phyloP scores from a whole-genome alignment of 768 basidiomycete species.

The Boletus vermiculosoides region DNA sequence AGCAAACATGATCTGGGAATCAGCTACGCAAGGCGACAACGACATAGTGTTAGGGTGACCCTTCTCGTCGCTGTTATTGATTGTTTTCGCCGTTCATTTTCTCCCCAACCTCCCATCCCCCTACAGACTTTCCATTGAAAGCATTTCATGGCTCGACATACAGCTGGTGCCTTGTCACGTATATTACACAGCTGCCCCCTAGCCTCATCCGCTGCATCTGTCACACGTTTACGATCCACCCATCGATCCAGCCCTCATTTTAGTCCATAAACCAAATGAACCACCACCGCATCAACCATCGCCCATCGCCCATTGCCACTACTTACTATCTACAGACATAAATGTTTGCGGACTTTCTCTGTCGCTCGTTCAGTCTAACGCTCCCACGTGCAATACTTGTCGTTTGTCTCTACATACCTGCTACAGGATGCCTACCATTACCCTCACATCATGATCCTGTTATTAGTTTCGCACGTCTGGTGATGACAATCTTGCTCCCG shows the following conservation, averaged over 20 bases:
- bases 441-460: neutral
- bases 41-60: conserved; percentile 33
- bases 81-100: neutral
- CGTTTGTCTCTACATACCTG: conserved; percentile 20
- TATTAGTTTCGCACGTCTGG: neutral
- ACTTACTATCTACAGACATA: conserved; percentile 18
- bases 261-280: conserved; percentile 1
- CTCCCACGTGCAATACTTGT: conserved; percentile 8
- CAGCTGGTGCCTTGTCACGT: neutral
- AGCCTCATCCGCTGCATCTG: conserved; percentile 6
- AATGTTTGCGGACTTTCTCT: conserved; percentile 13
- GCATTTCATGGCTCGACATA: conserved; percentile 6
- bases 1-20: conserved; percentile 30
- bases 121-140: conserved; percentile 1
- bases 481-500: conserved; percentile 11
- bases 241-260: conserved; percentile 1
- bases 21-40: conserved; percentile 27
- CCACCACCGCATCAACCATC: conserved; percentile 1
- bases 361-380: conserved; percentile 3
- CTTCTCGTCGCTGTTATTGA: conserved; percentile 2
- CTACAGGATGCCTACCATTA: conserved; percentile 13
- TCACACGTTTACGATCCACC: conserved; percentile 4
- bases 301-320: conserved; percentile 13
- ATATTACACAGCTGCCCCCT: neutral
- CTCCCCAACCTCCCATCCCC: neutral